Base-by-base conservation (phyloP, 495 filamentous ascomycete species). In the Podospora pseudopauciseta region DNA sequence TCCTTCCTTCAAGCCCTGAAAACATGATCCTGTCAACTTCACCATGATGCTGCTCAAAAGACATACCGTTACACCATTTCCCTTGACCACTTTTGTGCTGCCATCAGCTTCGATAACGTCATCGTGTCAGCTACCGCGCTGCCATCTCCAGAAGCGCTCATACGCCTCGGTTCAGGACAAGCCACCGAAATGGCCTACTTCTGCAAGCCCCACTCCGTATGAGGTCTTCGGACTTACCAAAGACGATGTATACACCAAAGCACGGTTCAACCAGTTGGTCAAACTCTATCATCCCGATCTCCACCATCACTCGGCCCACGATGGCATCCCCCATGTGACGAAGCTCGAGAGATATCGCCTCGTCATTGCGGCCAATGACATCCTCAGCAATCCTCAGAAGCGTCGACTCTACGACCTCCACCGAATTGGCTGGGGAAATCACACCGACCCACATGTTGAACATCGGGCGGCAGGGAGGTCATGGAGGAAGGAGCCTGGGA, bases 261-360 rank as follows among this genome's bases (percentile, higher is more conserved):
- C 78, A 18, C 85, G 89, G 32, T 99, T 91, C 84, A 93, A 94
- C 76, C 87, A 96, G 70, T 85, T 99, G 32, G 94, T 96, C 49
- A 98, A 97, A 80, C 81, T 96, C 61, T 99, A 99, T 79, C 95
- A 99, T 72, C 95, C 95, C 0, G 95, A 99, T 79, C 88, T 87
- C 26, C 81, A 85, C 57, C 79, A 77, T 30, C 80, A 85, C 34
- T 68, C 68, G 27, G 44, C 70, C 5, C 78, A 79, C 55, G 82
- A 87, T 63, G 80, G 76, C 34, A 72, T 87, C 18, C 80, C 86
- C 26, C 80, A 84, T 65, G 78, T 86, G 70, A 82, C 87, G 30
- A 86, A 89, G 67, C 82, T 94, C 44, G 92, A 97, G 70, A 90
- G 95, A 57, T 99, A 98, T 77, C 89, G 89, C 7, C 84, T 98